These are phyloP conservation scores for Reticulomyxa filosa DNA, from an alignment of 78 protist species.

Conservation along the genomic window DNA sequence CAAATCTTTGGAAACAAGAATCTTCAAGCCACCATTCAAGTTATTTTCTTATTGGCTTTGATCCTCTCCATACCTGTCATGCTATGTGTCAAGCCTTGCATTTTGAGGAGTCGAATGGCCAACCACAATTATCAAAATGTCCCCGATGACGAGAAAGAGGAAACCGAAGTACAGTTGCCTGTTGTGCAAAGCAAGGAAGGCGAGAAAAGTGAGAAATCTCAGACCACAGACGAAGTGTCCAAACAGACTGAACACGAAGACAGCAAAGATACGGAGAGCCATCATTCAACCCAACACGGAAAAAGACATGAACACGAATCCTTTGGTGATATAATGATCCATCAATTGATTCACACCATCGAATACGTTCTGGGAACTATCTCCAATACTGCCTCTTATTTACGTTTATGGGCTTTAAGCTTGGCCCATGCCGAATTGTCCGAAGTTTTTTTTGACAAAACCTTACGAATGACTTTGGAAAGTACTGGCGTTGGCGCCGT, in stretches of 20 bases:
- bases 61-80: conserved; percentile 4
- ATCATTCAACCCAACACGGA: too few relatives aligned
- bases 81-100: conserved; percentile 8
- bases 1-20: background rate
- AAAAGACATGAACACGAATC: background rate
- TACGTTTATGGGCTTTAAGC: conserved; percentile 99
- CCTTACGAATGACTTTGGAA: background rate
- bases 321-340: conserved; percentile 21
- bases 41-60: conserved; percentile 1
- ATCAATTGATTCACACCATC: conserved; percentile 92
- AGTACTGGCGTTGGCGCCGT: background rate
- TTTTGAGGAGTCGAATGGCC: too few relatives aligned
- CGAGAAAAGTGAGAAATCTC: too few relatives aligned
- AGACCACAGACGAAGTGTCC: too few relatives aligned
- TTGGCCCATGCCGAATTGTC: conserved; percentile 82
- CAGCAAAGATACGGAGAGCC: too few relatives aligned
- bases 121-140: too few relatives aligned
- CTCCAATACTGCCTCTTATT: conserved; percentile 99
- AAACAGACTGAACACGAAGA: too few relatives aligned
- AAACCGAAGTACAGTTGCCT: too few relatives aligned
- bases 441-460: conserved; percentile 23
- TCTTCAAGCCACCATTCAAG: background rate
- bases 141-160: too few relatives aligned
- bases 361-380: conserved; percentile 89
- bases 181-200: too few relatives aligned